phyloP scores from a whole-genome alignment of 768 basidiomycete species.

The Amyloporia xantha region DNA sequence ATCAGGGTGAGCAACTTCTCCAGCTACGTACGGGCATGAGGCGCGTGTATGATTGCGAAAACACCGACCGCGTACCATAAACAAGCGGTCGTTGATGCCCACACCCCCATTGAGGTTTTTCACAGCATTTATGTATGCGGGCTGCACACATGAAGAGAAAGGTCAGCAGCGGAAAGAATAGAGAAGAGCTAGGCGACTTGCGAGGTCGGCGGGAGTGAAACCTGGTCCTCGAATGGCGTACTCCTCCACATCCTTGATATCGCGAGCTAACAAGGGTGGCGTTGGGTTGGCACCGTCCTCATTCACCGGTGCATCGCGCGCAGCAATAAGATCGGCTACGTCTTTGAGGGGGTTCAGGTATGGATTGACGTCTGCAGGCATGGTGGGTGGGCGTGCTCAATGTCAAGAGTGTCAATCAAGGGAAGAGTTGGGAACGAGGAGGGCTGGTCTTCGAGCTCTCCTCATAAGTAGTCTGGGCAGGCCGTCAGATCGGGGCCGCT shows the following conservation, averaged over 20 bases:
- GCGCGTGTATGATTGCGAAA: not conserved
- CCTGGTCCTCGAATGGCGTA: conserved; percentile 22
- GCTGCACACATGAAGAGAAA: too few relatives aligned
- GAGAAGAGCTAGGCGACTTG: conserved; percentile 12
- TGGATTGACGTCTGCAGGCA: not conserved
- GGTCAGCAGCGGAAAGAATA: not conserved
- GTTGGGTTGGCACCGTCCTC: conserved; percentile 28
- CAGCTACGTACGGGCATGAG: conserved; percentile 46
- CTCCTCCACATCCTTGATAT: conserved; percentile 24
- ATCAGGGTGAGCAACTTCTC: conserved; percentile 56
- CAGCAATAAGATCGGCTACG: conserved; percentile 13
- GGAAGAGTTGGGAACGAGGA: not conserved
- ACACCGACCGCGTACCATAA: conserved; percentile 38
- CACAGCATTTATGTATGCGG: conserved; percentile 43
- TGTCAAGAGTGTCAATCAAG: not conserved
- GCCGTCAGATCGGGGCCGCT: not conserved
- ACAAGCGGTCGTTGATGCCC: conserved; percentile 51
- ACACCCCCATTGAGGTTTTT: conserved; percentile 34
- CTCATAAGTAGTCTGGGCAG: not conserved
- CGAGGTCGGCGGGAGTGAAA: conserved; percentile 22
- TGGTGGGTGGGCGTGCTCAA: conserved; percentile 1
- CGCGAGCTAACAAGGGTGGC: conserved; percentile 19
- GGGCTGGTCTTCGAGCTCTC: not conserved
- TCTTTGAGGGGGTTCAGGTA: not conserved
- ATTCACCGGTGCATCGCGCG: conserved; percentile 20